These are phyloP conservation scores for Naganishia onofrii DNA, from an alignment of 768 basidiomycete genomes.

Conservation along the genomic window DNA sequence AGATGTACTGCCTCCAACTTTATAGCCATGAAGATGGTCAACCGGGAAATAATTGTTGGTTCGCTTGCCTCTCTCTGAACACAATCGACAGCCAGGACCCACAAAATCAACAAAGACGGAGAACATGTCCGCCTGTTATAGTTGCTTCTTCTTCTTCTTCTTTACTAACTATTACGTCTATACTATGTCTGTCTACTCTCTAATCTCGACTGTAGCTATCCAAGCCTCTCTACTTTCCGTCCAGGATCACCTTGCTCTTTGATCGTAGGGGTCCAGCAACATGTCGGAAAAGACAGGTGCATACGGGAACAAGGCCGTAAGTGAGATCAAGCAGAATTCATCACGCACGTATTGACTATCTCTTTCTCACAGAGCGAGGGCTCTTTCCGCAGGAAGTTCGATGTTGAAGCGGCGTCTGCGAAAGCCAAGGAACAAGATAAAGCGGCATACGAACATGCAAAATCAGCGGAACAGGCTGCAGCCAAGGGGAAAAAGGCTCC, in stretches of 20 bases:
- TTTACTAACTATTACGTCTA: no score
- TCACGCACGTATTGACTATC: no score
- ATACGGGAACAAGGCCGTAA: slow-evolving; percentile 17
- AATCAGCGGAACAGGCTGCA: slow-evolving; percentile 55
- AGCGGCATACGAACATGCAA: slow-evolving; percentile 76
- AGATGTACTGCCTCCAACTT: background rate
- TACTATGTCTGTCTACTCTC: no score
- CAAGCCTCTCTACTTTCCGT: no score
- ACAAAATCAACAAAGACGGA: slow-evolving; percentile 24
- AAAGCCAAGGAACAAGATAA: slow-evolving; percentile 52
- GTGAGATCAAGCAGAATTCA: background rate
- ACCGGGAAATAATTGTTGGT: background rate
- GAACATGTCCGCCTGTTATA: background rate
- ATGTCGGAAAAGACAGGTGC: slow-evolving; percentile 22
- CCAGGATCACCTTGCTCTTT: no score
- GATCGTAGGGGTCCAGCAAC: no score
- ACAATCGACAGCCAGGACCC: background rate
- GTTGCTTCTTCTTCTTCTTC: no score
- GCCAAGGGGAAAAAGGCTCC: slow-evolving; percentile 56
- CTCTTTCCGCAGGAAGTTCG: slow-evolving; percentile 73
- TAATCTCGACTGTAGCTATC: no score
- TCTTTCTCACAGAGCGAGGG: background rate
- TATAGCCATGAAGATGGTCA: background rate
- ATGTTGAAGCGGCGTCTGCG: slow-evolving; percentile 65
- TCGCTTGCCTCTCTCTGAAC: background rate